phyloP scores from a whole-genome alignment of 2,329 filamentous ascomycete genomes.

The Diaporthe sp. region DNA sequence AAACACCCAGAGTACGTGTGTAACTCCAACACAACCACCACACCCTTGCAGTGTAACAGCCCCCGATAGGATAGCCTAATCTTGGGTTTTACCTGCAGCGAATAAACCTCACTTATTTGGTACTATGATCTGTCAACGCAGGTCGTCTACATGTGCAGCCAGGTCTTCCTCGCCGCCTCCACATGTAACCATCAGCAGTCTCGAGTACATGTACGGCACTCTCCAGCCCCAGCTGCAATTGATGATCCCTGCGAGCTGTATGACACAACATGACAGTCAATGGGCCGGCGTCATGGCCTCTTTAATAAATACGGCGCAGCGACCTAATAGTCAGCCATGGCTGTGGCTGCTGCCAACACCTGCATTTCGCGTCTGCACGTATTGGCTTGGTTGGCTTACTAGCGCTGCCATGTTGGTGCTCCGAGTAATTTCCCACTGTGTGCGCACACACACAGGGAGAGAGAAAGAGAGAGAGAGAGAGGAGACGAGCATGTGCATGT shows the following conservation, averaged over 20 bases:
- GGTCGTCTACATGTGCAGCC: background rate
- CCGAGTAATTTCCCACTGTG: slow-evolving; percentile 23
- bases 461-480: no score
- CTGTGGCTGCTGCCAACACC: slow-evolving; percentile 24
- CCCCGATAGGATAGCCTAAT: background rate
- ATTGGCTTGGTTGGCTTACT: slow-evolving; percentile 28
- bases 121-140: background rate
- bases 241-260: slow-evolving; percentile 12
- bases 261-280: background rate
- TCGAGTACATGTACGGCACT: background rate
- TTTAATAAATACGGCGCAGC: slow-evolving; percentile 16
- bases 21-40: background rate
- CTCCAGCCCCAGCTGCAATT: background rate
- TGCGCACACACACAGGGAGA: background rate
- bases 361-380: slow-evolving; percentile 17
- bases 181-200: background rate
- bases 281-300: slow-evolving; percentile 10
- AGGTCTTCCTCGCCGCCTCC: background rate
- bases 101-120: background rate
- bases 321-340: slow-evolving; percentile 13
- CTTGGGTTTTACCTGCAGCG: background rate
- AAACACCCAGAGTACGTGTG: slow-evolving; percentile 2
- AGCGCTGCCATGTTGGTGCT: slow-evolving; percentile 18
- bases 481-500: slow-evolving; percentile 16
- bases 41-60: background rate